phyloP scores from a whole-genome alignment of 441 rosid genomes.

The Erodium texanum region DNA sequence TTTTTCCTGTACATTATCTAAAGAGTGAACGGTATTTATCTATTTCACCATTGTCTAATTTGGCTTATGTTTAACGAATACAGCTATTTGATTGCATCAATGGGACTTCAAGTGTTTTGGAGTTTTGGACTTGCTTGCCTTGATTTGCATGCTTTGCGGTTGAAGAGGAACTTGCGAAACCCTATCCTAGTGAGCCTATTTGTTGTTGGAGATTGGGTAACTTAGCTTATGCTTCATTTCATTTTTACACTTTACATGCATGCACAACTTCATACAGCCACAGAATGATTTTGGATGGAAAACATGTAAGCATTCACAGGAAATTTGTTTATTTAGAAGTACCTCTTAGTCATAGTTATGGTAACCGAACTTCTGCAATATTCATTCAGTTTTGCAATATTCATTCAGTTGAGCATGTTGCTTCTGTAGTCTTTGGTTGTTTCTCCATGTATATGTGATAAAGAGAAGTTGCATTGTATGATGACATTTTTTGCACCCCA shows the following conservation, averaged over 20 bases:
- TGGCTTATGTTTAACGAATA: conserved; percentile 11
- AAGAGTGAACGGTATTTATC: not conserved
- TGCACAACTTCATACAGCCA: not conserved
- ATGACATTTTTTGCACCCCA: not conserved
- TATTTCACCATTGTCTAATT: not conserved
- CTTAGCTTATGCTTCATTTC: not conserved
- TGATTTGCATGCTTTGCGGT: conserved; percentile 23
- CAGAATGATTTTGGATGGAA: not conserved
- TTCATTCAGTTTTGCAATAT: not conserved
- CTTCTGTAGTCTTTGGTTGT: not conserved
- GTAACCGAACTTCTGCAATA: not conserved
- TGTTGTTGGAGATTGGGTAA: conserved; percentile 35
- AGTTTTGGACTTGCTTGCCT: conserved; percentile 35
- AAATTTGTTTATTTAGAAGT: not conserved
- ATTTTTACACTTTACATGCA: not conserved
- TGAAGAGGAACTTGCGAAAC: conserved; percentile 28
- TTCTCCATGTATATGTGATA: not conserved
- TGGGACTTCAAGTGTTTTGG: conserved; percentile 35
- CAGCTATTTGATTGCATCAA: conserved; percentile 32
- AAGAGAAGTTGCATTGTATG: not conserved
- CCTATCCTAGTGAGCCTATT: conserved; percentile 32
- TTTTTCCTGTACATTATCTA: not conserved
- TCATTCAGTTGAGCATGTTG: not conserved
- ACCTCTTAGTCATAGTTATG: not conserved
- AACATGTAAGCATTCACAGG: not conserved